Evolutionary conservation across 345 rosid genomes (phyloP).

Genomic region (Balakata baccata): DNA sequence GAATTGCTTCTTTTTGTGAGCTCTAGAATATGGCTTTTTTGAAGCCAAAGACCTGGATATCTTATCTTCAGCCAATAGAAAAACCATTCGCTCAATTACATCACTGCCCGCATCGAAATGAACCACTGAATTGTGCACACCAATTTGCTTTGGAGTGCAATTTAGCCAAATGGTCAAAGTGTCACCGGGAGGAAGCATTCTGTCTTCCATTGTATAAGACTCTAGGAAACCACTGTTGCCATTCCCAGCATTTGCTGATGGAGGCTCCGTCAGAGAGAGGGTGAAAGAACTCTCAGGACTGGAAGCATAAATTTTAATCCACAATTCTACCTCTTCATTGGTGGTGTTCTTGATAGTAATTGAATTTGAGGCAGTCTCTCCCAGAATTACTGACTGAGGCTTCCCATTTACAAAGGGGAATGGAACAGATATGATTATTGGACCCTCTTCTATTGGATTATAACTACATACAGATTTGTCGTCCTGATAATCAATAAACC

Average conservation of each 20-base stretch:
- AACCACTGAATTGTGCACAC: slow-evolving; percentile 62
- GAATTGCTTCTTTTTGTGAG: slow-evolving; percentile 48
- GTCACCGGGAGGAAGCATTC: slow-evolving; percentile 68
- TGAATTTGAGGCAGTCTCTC: slow-evolving; percentile 56
- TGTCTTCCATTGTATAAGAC: slow-evolving; percentile 57
- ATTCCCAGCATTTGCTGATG: slow-evolving; percentile 27
- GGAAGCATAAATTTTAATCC: slow-evolving; percentile 28
- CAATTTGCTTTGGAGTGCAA: slow-evolving; percentile 65
- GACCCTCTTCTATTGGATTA: slow-evolving; percentile 51
- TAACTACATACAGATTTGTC: slow-evolving; percentile 48
- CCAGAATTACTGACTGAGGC: slow-evolving; percentile 57
- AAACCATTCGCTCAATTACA: slow-evolving; percentile 55
- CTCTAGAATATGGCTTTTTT: slow-evolving; percentile 51
- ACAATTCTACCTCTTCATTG: slow-evolving; percentile 25
- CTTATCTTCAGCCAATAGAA: slow-evolving; percentile 76
- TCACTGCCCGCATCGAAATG: slow-evolving; percentile 54
- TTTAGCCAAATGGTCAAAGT: slow-evolving; percentile 67
- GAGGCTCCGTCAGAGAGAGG: slow-evolving; percentile 71
- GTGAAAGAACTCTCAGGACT: slow-evolving; percentile 36
- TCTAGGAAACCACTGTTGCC: slow-evolving; percentile 40
- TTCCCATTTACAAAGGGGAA: slow-evolving; percentile 57
- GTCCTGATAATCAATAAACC: slow-evolving; percentile 64
- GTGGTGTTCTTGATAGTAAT: slow-evolving; percentile 23
- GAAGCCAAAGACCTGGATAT: slow-evolving; percentile 61
- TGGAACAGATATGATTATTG: slow-evolving; percentile 57